Evolutionary conservation across 805 yeast genomes (phyloP).

Genomic region (Danielia reshetovae): DNA sequence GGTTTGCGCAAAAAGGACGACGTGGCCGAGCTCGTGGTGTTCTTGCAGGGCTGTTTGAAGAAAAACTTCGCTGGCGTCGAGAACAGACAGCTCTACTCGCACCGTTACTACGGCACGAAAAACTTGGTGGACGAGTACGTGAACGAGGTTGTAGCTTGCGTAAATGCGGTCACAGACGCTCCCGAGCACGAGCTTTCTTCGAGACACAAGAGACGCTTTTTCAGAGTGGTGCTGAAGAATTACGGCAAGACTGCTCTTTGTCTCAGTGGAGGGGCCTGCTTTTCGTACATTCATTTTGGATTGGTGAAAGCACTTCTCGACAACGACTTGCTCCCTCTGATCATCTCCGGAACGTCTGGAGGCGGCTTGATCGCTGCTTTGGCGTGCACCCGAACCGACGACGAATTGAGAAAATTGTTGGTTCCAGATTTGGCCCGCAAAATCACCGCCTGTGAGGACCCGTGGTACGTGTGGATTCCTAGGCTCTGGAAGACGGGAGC

Average conservation of each 20-base stretch:
- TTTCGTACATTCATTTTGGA: constrained; percentile 76
- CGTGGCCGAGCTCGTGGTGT: constrained; percentile 46
- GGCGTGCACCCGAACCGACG: constrained; percentile 64
- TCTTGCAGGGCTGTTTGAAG: constrained; percentile 64
- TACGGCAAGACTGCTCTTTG: constrained; percentile 72
- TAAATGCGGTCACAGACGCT: constrained; percentile 42
- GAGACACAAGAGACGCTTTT: constrained; percentile 46
- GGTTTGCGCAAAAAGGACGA: constrained; percentile 26
- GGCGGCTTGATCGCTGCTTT: constrained; percentile 77
- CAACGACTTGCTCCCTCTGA: constrained; percentile 59
- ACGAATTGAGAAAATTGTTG: constrained; percentile 53
- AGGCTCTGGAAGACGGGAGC: constrained; percentile 77
- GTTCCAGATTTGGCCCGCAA: constrained; percentile 59
- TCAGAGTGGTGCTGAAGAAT: constrained; percentile 55
- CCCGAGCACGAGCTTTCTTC: constrained; percentile 25
- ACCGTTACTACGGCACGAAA: constrained; percentile 74
- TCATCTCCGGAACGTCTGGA: constrained; percentile 76
- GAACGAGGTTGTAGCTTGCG: constrained; percentile 45
- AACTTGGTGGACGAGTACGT: constrained; percentile 52
- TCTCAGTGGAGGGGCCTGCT: constrained; percentile 76
- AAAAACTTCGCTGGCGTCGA: constrained; percentile 78
- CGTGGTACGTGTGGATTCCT: constrained; percentile 54
- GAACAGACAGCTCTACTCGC: constrained; percentile 66
- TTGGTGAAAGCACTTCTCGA: constrained; percentile 68
- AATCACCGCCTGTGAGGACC: constrained; percentile 68